A percentile compares a stretch with the other conserved stretches of the same genome.
Conservation (phyloP, 1,284 basidiomycete genomes). For the Pseudozyma thailandica region DNA sequence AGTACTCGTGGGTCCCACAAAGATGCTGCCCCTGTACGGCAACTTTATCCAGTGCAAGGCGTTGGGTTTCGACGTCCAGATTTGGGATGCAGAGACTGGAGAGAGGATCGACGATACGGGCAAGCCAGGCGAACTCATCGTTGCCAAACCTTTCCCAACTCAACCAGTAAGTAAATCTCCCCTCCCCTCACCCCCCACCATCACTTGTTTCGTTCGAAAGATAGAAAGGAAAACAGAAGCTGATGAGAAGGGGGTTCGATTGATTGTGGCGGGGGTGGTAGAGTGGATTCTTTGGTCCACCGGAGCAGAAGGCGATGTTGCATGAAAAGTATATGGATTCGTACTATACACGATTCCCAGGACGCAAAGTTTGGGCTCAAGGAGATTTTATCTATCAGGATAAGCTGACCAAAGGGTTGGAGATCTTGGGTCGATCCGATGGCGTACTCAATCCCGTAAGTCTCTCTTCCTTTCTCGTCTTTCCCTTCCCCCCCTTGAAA, state of each 20-base stretch:
- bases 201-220: not conserved
- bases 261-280: not conserved
- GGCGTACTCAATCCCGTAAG: constrained; percentile 72
- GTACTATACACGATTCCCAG: constrained; percentile 62
- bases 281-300: constrained; percentile 43
- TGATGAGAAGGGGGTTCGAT: not conserved
- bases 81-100: constrained; percentile 51
- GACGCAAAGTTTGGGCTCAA: constrained; percentile 52
- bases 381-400: constrained; percentile 55
- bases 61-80: constrained; percentile 63
- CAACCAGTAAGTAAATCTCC: constrained; percentile 59
- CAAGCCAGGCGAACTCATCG: constrained; percentile 63
- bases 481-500: not conserved
- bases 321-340: constrained; percentile 66
- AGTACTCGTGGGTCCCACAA: constrained; percentile 54
- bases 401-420: constrained; percentile 73
- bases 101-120: constrained; percentile 49
- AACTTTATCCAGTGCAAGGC: constrained; percentile 63
- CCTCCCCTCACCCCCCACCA: constrained; percentile 10
- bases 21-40: constrained; percentile 60
- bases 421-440: constrained; percentile 77
- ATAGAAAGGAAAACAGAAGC: not conserved
- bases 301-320: constrained; percentile 52
- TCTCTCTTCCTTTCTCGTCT: not conserved
- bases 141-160: constrained; percentile 65